phyloP scores from a whole-genome alignment of 257 asterid genomes.

The Apocynum venetum region DNA sequence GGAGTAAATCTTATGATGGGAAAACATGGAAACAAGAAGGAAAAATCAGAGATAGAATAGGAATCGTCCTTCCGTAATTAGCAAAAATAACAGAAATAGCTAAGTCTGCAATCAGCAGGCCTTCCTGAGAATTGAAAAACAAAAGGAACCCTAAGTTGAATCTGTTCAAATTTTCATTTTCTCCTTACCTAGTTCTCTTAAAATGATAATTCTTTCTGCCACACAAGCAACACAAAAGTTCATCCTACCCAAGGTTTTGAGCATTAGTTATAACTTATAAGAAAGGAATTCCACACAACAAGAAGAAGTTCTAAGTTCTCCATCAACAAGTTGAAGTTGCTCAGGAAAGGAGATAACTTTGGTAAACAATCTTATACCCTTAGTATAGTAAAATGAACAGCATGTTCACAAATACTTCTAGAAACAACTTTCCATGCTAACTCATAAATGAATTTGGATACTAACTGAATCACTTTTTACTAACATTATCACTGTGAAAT shows the following conservation, averaged over 20 bases:
- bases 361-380: background rate
- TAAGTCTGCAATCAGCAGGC: background rate
- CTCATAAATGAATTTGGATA: background rate
- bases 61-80: background rate
- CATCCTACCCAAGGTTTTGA: background rate
- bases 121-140: background rate
- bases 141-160: background rate
- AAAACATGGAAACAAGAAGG: background rate
- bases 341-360: background rate
- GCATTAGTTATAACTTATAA: background rate
- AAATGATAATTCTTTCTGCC: background rate
- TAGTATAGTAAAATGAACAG: background rate
- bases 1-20: background rate
- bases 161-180: background rate
- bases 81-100: background rate
- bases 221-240: background rate
- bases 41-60: background rate
- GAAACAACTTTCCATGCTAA: too few relatives aligned
- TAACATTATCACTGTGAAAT: conserved; percentile 5
- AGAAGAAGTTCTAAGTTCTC: background rate
- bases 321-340: background rate
- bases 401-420: background rate
- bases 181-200: background rate
- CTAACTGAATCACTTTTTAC: background rate
- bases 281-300: background rate